Base-by-base conservation (phyloP, 148 eudicot species). In the Rhododendron mucronatum region DNA sequence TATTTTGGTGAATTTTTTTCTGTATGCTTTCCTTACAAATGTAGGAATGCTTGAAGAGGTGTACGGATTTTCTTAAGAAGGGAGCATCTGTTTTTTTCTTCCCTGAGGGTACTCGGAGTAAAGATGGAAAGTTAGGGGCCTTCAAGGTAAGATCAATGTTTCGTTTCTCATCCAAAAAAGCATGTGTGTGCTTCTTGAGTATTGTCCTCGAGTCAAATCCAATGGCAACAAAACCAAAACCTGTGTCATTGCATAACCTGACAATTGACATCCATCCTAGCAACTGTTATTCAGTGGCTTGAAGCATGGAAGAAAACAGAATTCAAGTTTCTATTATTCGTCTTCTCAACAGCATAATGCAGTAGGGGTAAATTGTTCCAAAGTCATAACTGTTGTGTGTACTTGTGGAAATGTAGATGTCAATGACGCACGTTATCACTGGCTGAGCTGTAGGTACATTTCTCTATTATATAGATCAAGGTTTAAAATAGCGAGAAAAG, bases 71-170 rank as follows among this genome's bases (percentile, higher is more conserved):
- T 88, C 88, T 96, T 82, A 93, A 91, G 85, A 92, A 91, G 83
- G 98, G 98, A 33, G 96, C 94, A 86, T 96, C 98, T 83, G 98
- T 96, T 15, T 96, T 94, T 88, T 94, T 95, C 91, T 96, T 96
- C 79, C 99, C 99, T 8, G 99, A 96, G 90, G 99, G 98, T 85
- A 96, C 99, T 37, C 94, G 99, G 35, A 94, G 97, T 90, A 95
- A 90, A 90, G 94, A 94, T 89, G 99, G 98, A 83, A 92, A 87
- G 86, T 84, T 96, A 85, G 99, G 98, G 44, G 67, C 89, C 90
- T 96, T 96, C 92, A 96, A 96, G 98, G 99, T 96, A 89, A 90
- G 92, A 73, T 71, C 28, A 39, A 26, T 80, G 16, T n/a, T 37
- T 4, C 11, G 13, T 28, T 84, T 47, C 57, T 47, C 37, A 50